Conservation (phyloP, 1,284 basidiomycete species). For the Vanrija humicola region DNA sequence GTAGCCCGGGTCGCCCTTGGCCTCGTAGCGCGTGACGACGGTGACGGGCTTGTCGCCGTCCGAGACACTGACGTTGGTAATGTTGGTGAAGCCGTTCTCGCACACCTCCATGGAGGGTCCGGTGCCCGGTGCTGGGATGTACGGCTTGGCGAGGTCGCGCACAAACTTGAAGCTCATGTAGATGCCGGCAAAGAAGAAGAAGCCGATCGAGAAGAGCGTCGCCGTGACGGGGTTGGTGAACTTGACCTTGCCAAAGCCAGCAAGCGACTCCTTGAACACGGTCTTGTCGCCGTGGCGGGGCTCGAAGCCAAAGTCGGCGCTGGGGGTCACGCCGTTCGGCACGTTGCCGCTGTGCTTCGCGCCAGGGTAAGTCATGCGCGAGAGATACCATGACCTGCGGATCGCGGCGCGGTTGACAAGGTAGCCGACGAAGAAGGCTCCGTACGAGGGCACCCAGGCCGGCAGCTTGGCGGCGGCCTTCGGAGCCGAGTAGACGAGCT, state of each 20-base stretch:
- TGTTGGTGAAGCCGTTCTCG: slow-evolving; percentile 57
- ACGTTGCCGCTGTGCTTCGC: slow-evolving; percentile 2
- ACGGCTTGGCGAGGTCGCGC: slow-evolving; percentile 47
- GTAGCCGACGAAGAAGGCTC: slow-evolving; percentile 63
- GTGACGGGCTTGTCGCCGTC: slow-evolving; percentile 49
- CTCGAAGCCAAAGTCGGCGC: slow-evolving; percentile 4
- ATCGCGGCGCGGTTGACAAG: slow-evolving; percentile 63
- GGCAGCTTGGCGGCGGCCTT: not conserved
- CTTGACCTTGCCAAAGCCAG: not conserved
- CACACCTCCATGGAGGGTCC: slow-evolving; percentile 55
- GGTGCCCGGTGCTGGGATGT: slow-evolving; percentile 58
- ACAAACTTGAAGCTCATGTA: slow-evolving; percentile 36
- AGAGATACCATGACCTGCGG: slow-evolving; percentile 72
- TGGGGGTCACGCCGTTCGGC: not conserved
- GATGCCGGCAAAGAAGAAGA: slow-evolving; percentile 34
- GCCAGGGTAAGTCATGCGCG: slow-evolving; percentile 45
- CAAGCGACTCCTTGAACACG: slow-evolving; percentile 67
- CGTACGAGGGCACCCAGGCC: slow-evolving; percentile 35
- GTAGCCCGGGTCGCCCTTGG: slow-evolving; percentile 77
- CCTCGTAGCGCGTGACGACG: slow-evolving; percentile 61
- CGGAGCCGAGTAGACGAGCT: slow-evolving; percentile 4
- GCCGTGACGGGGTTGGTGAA: slow-evolving; percentile 12
- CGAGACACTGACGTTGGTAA: slow-evolving; percentile 59
- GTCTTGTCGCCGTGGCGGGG: slow-evolving; percentile 62
- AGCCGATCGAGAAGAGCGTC: slow-evolving; percentile 9